Evolutionary conservation across 2,329 filamentous ascomycete species (phyloP).

Genomic region (Fusarium burgessii): DNA sequence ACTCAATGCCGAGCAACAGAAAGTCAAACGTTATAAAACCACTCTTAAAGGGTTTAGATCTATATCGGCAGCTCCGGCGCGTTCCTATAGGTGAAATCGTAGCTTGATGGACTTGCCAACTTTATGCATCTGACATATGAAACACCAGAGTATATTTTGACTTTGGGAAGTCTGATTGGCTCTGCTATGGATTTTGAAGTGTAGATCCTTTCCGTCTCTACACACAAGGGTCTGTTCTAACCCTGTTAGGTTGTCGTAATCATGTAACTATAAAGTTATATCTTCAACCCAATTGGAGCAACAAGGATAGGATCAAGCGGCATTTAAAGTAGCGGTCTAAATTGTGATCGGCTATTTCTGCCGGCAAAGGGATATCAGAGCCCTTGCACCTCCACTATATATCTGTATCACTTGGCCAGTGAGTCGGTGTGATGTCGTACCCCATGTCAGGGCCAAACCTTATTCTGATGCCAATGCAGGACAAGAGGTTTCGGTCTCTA

Average conservation of each 20-base stretch:
- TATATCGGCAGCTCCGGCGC: no score
- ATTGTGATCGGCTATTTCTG: neutral
- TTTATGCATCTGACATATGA: no score
- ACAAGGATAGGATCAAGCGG: neutral
- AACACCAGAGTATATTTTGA: no score
- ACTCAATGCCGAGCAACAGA: no score
- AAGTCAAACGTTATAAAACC: no score
- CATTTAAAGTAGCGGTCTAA: neutral
- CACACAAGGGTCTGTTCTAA: neutral
- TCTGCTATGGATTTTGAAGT: neutral
- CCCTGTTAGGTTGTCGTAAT: rapidly evolving
- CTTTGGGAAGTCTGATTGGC: no score
- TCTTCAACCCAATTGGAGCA: neutral
- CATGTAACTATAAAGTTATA: neutral
- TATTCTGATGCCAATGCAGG: neutral
- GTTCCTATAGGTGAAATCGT: no score
- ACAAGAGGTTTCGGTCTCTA: no score
- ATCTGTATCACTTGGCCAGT: no score
- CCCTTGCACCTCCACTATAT: neutral
- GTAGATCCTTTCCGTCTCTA: neutral
- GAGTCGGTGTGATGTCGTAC: neutral
- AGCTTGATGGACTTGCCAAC: no score
- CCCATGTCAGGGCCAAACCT: neutral
- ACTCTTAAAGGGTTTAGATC: no score
- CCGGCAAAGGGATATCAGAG: neutral